Conservation (phyloP, 495 filamentous ascomycete species). For the Evansstolkia leycettana region DNA sequence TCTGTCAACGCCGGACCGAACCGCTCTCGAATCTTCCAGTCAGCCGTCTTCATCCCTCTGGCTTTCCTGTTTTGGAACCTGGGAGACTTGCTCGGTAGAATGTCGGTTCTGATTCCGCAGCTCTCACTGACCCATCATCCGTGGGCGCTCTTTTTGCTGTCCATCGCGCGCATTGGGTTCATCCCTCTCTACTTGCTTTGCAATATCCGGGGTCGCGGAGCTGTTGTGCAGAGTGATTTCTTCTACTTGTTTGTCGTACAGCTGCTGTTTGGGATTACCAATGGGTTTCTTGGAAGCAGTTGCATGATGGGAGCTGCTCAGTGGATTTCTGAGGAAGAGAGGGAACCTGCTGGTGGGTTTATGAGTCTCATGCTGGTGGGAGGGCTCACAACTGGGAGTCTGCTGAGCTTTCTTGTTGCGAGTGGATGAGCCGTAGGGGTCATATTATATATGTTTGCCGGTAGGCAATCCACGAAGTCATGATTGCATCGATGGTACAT, state of each 20-base stretch:
- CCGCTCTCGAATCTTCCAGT: conserved; percentile 50
- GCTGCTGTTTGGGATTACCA: conserved; percentile 68
- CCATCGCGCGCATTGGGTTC: conserved; percentile 52
- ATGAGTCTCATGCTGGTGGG: conserved; percentile 83
- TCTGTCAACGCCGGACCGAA: conserved; percentile 44
- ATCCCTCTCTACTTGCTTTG: conserved; percentile 83
- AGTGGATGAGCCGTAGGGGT: too few relatives aligned
- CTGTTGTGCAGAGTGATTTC: conserved; percentile 61
- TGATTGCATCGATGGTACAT: too few relatives aligned
- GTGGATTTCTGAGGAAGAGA: conserved; percentile 67
- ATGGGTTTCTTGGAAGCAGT: conserved; percentile 71
- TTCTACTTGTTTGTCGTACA: conserved; percentile 85
- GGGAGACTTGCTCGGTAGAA: conserved; percentile 69
- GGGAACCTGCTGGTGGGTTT: conserved; percentile 82
- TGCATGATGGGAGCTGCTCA: conserved; percentile 84
- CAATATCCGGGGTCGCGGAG: conserved; percentile 61
- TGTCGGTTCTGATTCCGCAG: conserved; percentile 51
- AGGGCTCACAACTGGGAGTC: conserved; percentile 72
- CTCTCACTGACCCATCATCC: conserved; percentile 53
- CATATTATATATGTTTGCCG: too few relatives aligned
- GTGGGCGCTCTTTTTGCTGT: conserved; percentile 44
- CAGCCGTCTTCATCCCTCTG: conserved; percentile 73
- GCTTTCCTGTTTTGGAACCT: conserved; percentile 90
- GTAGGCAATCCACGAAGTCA: too few relatives aligned
- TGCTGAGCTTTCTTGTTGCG: conserved; percentile 69